Evolutionary conservation across 1,139 yeast genomes (phyloP).

Genomic region (Kodamaea plutei): DNA sequence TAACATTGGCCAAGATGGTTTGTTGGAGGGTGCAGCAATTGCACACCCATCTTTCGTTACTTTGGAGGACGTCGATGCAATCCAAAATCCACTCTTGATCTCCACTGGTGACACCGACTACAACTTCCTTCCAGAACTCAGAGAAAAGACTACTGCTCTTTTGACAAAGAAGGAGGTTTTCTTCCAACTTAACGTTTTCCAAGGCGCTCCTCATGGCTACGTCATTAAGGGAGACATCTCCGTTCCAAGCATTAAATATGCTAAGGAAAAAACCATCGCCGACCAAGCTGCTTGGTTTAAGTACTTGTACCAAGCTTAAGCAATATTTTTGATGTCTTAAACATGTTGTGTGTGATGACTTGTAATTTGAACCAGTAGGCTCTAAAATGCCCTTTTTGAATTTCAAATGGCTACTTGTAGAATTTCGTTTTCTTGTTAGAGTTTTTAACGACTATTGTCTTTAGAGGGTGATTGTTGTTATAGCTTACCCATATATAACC

Average conservation of each 20-base stretch:
- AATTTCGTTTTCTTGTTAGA: too few species aligned
- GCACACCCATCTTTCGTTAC: slow-evolving; percentile 21
- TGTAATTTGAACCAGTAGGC: too few species aligned
- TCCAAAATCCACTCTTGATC: slow-evolving; percentile 16
- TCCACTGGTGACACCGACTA: slow-evolving; percentile 18
- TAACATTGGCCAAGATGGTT: slow-evolving; percentile 13
- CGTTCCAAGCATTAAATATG: slow-evolving; percentile 53
- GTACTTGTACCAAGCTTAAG: not conserved
- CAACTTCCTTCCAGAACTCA: slow-evolving; percentile 15
- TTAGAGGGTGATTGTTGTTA: too few species aligned
- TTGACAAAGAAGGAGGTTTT: slow-evolving; percentile 23
- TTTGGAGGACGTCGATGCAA: slow-evolving; percentile 15
- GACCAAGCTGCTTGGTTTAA: slow-evolving; percentile 49
- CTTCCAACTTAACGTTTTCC: slow-evolving; percentile 16
- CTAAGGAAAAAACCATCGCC: slow-evolving; percentile 61
- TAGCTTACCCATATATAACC: too few species aligned
- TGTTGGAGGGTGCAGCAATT: slow-evolving; percentile 15
- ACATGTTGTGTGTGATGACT: too few species aligned
- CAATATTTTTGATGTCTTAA: not conserved
- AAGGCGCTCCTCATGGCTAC: slow-evolving; percentile 19
- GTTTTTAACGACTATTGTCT: too few species aligned
- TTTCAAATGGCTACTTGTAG: not conserved
- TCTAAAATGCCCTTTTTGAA: not conserved
- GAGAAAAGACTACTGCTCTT: slow-evolving; percentile 14
- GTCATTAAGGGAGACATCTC: slow-evolving; percentile 52